Evolutionary conservation across 2,329 filamentous ascomycete species (phyloP), one percentile per base, ranked within the genome.

Genomic region (Teratosphaeria gauchensis): DNA sequence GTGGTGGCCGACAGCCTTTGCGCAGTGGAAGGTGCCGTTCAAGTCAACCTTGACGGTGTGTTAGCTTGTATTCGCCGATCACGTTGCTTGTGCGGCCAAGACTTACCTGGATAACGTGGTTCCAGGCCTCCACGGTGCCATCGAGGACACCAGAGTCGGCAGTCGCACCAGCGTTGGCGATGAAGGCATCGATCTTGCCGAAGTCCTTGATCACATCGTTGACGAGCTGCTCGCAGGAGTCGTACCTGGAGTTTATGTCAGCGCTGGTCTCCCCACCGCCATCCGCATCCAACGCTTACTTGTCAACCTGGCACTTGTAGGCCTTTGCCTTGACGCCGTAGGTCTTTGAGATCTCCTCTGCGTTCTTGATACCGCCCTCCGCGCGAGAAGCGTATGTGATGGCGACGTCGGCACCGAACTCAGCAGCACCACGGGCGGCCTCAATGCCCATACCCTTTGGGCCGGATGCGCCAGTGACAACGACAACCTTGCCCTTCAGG

Each of bases 11-110:
- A 90, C 89, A 21, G 90, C 90, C 77, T 92, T 89, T 30, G 90
- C 90, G 63, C 90, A 95, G 82, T 92, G 84, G 75, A 90, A 89
- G 31, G 82, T 85, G 12, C 91, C 92, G n/a, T 85, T 94, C 66
- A 95, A 80, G 74, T 96, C 95, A 69, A 92, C 86, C 66, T 88
- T 83, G 74, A 95, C 81, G 78, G 95, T 89, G 73, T 85, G 82
- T 71, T 91, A 84, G 71, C 84, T 84, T 70, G 90, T 88, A 69
- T 86, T 80, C 28, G 55, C 11, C 14, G 4, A 30, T 12, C 9
- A 38, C 90, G 14, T 16, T 4, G 85, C 92, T 65, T 95, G 80
- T 74, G 95, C 92, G 68, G 92, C 86, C 42, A 19, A 48, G 42
- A 5, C 42, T 19, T 48, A 48, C 42, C 67, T 88, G 83, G 73